phyloP scores from a whole-genome alignment of 2,329 filamentous ascomycete genomes.

The Aureobasidium sp. region DNA sequence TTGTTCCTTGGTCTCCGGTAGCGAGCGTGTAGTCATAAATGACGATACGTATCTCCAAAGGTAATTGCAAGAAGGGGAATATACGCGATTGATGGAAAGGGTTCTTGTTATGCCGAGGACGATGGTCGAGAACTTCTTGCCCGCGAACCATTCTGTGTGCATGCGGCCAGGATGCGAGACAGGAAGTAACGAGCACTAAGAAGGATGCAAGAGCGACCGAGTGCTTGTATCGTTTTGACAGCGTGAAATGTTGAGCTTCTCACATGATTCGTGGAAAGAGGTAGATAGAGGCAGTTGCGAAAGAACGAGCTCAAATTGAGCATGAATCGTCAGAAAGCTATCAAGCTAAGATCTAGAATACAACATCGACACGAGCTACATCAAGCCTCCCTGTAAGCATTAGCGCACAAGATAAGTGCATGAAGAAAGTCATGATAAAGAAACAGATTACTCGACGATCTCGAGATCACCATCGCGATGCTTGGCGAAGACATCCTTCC shows the following conservation, averaged over 20 bases:
- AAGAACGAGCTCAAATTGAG: neutral
- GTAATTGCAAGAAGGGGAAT: neutral
- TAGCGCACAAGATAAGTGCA: neutral
- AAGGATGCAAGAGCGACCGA: neutral
- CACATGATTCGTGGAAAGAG: neutral
- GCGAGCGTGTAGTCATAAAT: neutral
- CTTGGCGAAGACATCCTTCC: slow-evolving; percentile 68
- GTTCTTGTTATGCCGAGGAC: neutral
- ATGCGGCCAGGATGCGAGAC: neutral
- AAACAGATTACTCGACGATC: slow-evolving; percentile 49
- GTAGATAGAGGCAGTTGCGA: neutral
- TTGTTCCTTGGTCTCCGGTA: too few relatives aligned
- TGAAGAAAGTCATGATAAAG: neutral
- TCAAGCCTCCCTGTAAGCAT: neutral
- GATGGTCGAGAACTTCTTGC: neutral
- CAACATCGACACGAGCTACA: neutral
- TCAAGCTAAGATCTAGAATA: neutral
- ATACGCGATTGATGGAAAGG: neutral
- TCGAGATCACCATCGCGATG: slow-evolving; percentile 59
- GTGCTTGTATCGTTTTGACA: neutral
- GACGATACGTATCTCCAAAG: neutral
- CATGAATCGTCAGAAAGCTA: neutral
- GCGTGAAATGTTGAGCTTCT: neutral
- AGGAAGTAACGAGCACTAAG: neutral
- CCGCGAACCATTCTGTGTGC: neutral